Conservation (phyloP, 345 rosid genomes). For the Murraya koenigii region DNA sequence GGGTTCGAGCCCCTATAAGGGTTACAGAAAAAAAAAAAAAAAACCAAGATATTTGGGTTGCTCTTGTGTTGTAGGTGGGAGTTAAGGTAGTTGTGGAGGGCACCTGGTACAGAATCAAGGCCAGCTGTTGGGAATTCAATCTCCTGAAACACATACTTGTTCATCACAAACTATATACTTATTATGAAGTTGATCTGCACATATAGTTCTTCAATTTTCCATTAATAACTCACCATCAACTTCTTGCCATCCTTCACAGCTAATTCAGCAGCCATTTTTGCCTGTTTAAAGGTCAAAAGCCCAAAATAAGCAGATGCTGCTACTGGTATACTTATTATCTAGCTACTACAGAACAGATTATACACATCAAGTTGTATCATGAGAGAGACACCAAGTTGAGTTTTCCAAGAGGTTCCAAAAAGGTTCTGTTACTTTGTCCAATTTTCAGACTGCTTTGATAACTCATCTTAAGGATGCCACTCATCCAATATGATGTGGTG, state of each 20-base stretch:
- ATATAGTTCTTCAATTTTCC: conserved; percentile 11
- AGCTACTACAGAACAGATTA: background rate
- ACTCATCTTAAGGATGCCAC: background rate
- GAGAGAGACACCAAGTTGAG: background rate
- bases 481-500: background rate
- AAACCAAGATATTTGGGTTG: background rate
- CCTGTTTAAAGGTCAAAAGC: conserved; percentile 40
- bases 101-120: conserved; percentile 89
- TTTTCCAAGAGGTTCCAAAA: background rate
- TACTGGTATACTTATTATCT: background rate
- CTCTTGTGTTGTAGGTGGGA: background rate
- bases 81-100: background rate
- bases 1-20: too few species aligned
- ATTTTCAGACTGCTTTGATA: background rate
- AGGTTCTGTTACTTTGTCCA: background rate
- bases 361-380: background rate
- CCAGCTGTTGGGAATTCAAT: conserved; percentile 96
- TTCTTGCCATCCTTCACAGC: conserved; percentile 63
- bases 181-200: conserved; percentile 2
- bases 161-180: conserved; percentile 23
- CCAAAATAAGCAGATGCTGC: conserved; percentile 12
- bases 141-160: conserved; percentile 56
- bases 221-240: conserved; percentile 63
- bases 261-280: conserved; percentile 63
- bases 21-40: too few species aligned